These are phyloP conservation scores for Oryza glaberrima DNA, from an alignment of 176 grass and related monocot species.

Conservation along the genomic window DNA sequence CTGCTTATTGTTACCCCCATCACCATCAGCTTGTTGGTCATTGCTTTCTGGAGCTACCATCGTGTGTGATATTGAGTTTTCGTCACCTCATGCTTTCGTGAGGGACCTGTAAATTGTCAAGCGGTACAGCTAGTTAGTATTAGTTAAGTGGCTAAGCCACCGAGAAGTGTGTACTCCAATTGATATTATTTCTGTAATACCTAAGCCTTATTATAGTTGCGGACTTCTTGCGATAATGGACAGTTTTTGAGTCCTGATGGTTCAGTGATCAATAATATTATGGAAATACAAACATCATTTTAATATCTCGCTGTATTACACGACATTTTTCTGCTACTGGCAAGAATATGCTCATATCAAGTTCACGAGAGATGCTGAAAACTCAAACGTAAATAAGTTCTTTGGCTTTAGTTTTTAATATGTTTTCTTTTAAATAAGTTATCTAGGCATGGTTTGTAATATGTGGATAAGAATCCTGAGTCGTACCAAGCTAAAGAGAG, in stretches of 20 bases:
- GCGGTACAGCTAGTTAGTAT: not conserved
- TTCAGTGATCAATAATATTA: not conserved
- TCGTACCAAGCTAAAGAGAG: too few relatives aligned
- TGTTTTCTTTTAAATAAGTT: too few relatives aligned
- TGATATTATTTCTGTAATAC: not conserved
- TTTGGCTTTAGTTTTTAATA: too few relatives aligned
- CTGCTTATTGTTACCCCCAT: constrained; percentile 6
- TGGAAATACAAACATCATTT: not conserved
- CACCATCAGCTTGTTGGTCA: not conserved
- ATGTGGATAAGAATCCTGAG: not conserved
- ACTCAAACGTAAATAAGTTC: not conserved
- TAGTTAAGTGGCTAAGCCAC: not conserved
- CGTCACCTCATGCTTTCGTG: not conserved
- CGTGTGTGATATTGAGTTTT: not conserved
- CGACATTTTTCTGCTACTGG: too few relatives aligned
- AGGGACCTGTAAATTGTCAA: constrained; percentile 25
- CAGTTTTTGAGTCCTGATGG: not conserved
- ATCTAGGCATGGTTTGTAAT: too few relatives aligned
- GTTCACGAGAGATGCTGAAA: too few relatives aligned
- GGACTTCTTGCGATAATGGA: not conserved
- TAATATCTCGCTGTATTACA: not conserved
- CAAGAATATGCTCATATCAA: too few relatives aligned
- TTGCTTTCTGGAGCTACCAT: not conserved
- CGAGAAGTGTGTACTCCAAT: not conserved
- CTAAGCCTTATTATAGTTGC: not conserved